phyloP scores from a whole-genome alignment of 257 asterid genomes.

The Lithospermum erythrorhizon region DNA sequence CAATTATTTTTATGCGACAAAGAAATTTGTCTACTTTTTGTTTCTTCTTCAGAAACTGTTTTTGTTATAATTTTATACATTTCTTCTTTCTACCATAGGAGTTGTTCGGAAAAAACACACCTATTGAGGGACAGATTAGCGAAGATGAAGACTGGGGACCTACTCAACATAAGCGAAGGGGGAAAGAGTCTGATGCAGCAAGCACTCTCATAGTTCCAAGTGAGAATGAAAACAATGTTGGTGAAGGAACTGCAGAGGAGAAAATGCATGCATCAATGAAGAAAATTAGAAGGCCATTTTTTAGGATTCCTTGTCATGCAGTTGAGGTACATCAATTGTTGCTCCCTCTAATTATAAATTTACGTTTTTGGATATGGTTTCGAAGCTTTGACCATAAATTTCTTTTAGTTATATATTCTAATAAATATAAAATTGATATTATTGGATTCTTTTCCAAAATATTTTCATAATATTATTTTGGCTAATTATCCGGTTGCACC shows the following conservation, averaged over 20 bases:
- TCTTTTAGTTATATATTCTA: too few species aligned
- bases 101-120: conserved; percentile 74
- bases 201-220: conserved; percentile 41
- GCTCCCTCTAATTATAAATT: too few species aligned
- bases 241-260: conserved; percentile 21
- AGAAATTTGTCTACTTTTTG: neutral
- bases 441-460: too few species aligned
- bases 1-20: too few species aligned
- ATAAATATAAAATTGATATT: too few species aligned
- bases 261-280: conserved; percentile 19
- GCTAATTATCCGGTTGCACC: too few species aligned
- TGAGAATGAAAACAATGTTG: conserved; percentile 32
- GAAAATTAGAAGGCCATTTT: conserved; percentile 46
- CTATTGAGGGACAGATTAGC: conserved; percentile 54
- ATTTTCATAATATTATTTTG: too few species aligned
- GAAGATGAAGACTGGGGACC: conserved; percentile 99
- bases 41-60: neutral
- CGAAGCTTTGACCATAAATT: too few species aligned
- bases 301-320: conserved; percentile 64
- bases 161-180: conserved; percentile 43
- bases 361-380: too few species aligned
- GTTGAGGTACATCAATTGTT: conserved; percentile 47
- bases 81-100: conserved; percentile 40
- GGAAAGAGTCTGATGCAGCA: conserved; percentile 65
- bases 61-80: conserved; percentile 1